These are phyloP conservation scores for Graphilbum fragrans DNA, from an alignment of 2,329 filamentous ascomycete genomes.

Conservation along the genomic window DNA sequence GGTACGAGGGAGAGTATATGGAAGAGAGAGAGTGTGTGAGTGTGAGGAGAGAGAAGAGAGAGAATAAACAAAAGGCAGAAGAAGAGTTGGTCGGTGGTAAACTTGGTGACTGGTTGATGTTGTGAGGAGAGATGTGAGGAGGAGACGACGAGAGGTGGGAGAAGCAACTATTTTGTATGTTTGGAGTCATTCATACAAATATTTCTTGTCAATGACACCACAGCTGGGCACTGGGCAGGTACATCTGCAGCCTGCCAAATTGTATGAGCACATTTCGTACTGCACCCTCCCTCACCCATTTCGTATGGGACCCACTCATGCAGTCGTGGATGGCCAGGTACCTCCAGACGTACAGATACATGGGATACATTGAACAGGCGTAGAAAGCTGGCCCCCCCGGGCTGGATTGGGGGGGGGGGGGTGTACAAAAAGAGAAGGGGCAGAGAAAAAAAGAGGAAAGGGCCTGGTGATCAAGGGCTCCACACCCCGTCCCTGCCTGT, in stretches of 20 bases:
- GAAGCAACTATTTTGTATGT: slow-evolving; percentile 12
- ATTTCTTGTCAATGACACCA: slow-evolving; percentile 2
- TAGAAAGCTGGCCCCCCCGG: no score
- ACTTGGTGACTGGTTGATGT: neutral
- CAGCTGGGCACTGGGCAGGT: neutral
- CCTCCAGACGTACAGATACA: no score
- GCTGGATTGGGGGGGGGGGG: neutral
- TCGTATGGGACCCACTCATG: slow-evolving; percentile 2
- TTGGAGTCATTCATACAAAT: slow-evolving; percentile 4
- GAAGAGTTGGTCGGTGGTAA: neutral
- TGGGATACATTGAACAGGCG: neutral
- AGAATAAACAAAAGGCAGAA: neutral
- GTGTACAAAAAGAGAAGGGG: neutral
- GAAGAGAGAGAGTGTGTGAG: neutral
- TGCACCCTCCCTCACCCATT: slow-evolving; percentile 1
- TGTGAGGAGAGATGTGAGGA: neutral
- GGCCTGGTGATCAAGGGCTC: slow-evolving; percentile 6
- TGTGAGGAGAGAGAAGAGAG: neutral
- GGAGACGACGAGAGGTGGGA: slow-evolving; percentile 9
- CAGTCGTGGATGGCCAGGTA: slow-evolving; percentile 5
- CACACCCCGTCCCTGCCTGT: neutral
- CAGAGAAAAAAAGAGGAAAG: slow-evolving; percentile 2
- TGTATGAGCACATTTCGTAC: slow-evolving; percentile 7
- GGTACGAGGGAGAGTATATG: neutral
- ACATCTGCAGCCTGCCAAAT: slow-evolving; percentile 4